phyloP scores from a whole-genome alignment of 176 grass and related monocot species.

The Oryza australiensis region DNA sequence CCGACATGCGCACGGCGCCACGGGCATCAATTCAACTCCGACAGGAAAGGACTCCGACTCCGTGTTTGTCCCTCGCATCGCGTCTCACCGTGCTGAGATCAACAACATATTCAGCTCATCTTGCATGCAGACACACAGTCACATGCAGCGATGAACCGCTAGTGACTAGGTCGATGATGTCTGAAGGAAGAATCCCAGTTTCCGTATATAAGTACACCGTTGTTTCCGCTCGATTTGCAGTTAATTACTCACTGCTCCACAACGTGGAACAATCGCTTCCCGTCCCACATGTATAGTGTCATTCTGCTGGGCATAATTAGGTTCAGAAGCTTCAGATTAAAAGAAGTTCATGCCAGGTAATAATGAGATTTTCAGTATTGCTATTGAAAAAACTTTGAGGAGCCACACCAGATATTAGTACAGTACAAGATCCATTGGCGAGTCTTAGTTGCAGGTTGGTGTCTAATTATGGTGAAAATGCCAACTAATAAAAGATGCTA shows the following conservation, averaged over 20 bases:
- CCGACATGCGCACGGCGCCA: conserved; percentile 28
- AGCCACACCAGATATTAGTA: not conserved
- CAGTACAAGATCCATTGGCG: no score
- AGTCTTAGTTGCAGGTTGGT: no score
- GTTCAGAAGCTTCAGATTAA: not conserved
- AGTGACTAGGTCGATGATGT: not conserved
- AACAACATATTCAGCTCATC: not conserved
- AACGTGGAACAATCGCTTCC: no score
- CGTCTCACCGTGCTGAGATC: not conserved
- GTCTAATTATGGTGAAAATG: not conserved
- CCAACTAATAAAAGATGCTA: not conserved
- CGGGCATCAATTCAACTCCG: conserved; percentile 34
- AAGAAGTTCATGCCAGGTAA: not conserved
- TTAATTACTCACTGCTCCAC: not conserved
- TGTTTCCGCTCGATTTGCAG: not conserved
- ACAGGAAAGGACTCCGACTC: conserved; percentile 33
- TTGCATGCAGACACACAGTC: conserved; percentile 12
- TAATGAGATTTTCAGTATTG: not conserved
- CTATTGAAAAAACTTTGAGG: not conserved
- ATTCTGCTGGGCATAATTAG: not conserved
- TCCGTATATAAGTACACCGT: not conserved
- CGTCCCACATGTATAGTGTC: not conserved
- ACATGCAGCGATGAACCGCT: conserved; percentile 9
- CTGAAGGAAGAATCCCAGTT: not conserved
- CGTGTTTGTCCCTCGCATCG: conserved; percentile 27